Evolutionary conservation across 176 grass and related monocot genomes (phyloP).

Genomic region (Avena eriantha): DNA sequence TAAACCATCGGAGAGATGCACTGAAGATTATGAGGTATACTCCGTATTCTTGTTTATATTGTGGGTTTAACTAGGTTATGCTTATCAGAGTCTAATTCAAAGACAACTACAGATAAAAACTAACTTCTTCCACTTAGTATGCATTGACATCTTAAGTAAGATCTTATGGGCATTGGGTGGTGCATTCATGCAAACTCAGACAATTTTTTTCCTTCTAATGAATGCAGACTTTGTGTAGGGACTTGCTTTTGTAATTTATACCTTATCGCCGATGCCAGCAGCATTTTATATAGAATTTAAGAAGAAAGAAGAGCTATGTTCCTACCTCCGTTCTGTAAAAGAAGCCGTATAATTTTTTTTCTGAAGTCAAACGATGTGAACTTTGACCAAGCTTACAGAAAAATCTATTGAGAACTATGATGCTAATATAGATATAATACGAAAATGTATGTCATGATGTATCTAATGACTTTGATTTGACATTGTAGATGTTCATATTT

Average conservation of each 20-base stretch:
- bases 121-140: conserved; percentile 18
- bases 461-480: no score
- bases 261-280: not conserved
- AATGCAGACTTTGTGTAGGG: not conserved
- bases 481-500: no score
- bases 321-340: no score
- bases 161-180: not conserved
- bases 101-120: not conserved
- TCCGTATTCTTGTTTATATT: conserved; percentile 29
- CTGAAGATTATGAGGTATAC: conserved; percentile 86
- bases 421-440: no score
- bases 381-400: no score
- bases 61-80: conserved; percentile 7
- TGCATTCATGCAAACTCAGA: not conserved
- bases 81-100: not conserved
- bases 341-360: no score
- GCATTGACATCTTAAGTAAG: not conserved
- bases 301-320: conserved; percentile 17
- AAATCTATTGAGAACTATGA: no score
- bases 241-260: conserved; percentile 23
- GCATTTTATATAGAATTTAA: conserved; percentile 11
- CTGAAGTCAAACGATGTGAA: no score
- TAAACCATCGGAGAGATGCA: conserved; percentile 81
- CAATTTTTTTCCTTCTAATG: conserved; percentile 6
- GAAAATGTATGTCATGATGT: no score